phyloP scores from a whole-genome alignment of 1,139 yeast species.

The Pichia sp. region DNA sequence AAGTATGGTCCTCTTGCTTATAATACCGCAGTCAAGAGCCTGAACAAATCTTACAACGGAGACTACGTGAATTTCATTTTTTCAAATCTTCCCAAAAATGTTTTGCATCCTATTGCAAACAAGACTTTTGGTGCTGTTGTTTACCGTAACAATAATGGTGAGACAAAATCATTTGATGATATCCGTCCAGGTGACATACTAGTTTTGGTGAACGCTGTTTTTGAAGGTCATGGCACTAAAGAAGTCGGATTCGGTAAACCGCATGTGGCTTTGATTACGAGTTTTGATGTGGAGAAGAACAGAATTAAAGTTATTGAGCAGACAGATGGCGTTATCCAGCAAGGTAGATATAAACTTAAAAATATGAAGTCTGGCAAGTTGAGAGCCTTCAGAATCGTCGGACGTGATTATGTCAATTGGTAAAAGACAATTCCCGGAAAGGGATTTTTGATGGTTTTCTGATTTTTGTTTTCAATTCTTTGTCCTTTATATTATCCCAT shows the following conservation, averaged over 20 bases:
- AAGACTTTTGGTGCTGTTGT: constrained; percentile 72
- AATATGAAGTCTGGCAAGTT: constrained; percentile 79
- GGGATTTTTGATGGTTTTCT: not conserved
- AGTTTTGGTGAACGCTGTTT: constrained; percentile 69
- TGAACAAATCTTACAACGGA: constrained; percentile 35
- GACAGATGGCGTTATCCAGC: constrained; percentile 50
- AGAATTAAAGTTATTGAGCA: constrained; percentile 73
- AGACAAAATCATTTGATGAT: constrained; percentile 56
- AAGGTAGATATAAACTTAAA: constrained; percentile 59
- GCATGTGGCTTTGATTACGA: constrained; percentile 51
- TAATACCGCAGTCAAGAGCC: constrained; percentile 38
- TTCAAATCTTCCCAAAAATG: constrained; percentile 34
- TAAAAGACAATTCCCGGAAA: constrained; percentile 6
- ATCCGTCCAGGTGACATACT: constrained; percentile 81
- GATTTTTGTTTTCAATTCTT: not conserved
- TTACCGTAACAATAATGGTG: constrained; percentile 58
- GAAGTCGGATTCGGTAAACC: constrained; percentile 49
- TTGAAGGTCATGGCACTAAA: constrained; percentile 42
- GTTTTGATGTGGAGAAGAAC: constrained; percentile 69
- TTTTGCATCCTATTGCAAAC: constrained; percentile 57
- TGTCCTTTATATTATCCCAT: not conserved
- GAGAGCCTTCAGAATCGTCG: constrained; percentile 70
- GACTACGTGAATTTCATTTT: constrained; percentile 31
- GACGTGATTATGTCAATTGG: constrained; percentile 64
- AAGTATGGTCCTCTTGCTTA: constrained; percentile 43